These are phyloP conservation scores for Leccinum truebloodii DNA, from an alignment of 768 basidiomycete genomes.

Conservation along the genomic window DNA sequence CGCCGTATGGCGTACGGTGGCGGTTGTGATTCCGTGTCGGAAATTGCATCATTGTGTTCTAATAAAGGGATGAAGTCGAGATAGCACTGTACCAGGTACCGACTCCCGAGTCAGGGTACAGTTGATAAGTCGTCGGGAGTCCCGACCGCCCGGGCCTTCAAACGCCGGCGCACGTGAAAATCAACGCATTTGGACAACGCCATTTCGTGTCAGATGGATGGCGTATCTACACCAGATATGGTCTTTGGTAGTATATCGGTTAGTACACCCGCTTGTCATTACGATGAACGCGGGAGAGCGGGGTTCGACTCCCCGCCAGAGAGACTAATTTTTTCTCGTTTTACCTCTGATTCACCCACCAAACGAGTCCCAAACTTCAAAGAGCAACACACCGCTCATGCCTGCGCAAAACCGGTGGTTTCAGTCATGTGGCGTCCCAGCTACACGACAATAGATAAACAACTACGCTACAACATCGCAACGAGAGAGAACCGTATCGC, in stretches of 20 bases:
- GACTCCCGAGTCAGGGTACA: no score
- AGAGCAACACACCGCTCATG: neutral
- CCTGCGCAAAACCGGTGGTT: neutral
- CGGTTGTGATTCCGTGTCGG: no score
- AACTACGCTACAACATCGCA: neutral
- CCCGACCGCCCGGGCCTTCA: no score
- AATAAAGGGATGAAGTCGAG: no score
- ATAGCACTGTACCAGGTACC: no score
- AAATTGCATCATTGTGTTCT: no score
- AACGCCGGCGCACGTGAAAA: no score
- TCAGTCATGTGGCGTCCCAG: neutral
- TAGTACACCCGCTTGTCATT: constrained; percentile 52
- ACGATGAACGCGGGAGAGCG: constrained; percentile 38
- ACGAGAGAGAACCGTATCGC: neutral
- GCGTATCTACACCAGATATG: neutral
- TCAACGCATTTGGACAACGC: no score
- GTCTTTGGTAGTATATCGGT: constrained; percentile 52
- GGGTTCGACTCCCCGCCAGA: constrained; percentile 52
- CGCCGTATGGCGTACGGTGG: no score
- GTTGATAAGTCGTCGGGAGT: no score
- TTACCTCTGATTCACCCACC: no score
- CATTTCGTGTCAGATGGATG: neutral
- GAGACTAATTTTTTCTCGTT: constrained; percentile 26
- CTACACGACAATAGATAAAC: neutral
- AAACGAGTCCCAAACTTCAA: neutral